Percentiles rank a stretch among this genome's conserved stretches.
phyloP scores from a whole-genome alignment of 192 early-diverging fungal genomes.

The Jimgerdemannia lactiflua region DNA sequence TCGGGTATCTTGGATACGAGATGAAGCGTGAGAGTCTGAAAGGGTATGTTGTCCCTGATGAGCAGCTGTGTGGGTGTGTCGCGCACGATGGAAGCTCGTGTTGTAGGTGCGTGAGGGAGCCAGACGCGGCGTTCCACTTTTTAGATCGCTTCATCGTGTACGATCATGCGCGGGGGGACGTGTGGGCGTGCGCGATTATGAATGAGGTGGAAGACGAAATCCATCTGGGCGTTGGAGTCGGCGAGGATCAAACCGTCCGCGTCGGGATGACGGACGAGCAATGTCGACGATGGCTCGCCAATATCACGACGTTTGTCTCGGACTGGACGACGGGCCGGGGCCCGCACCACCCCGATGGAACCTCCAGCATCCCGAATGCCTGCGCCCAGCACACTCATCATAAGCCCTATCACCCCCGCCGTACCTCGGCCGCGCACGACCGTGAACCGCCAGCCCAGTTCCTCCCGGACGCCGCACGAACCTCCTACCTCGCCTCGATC shows the following conservation, averaged over 20 bases:
- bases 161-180: conserved; percentile 38
- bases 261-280: too few relatives aligned
- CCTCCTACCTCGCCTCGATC: conserved; percentile 58
- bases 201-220: not conserved
- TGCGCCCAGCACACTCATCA: too few relatives aligned
- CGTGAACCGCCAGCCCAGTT: conserved; percentile 19
- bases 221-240: not conserved
- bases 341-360: too few relatives aligned
- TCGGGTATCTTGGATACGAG: conserved; percentile 94
- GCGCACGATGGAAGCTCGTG: conserved; percentile 5
- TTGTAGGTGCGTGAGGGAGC: conserved; percentile 30
- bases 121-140: conserved; percentile 62
- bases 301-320: too few relatives aligned
- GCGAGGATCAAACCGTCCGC: not conserved
- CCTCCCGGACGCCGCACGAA: conserved; percentile 34
- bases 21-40: conserved; percentile 82
- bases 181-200: conserved; percentile 19
- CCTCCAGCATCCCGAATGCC: too few relatives aligned
- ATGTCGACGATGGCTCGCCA: too few relatives aligned
- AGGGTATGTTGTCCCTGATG: conserved; percentile 33
- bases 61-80: conserved; percentile 34
- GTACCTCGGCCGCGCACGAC: not conserved
- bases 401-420: too few relatives aligned
- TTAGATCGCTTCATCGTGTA: conserved; percentile 54
- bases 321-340: too few relatives aligned